These are phyloP conservation scores for Colletotrichum tropicale DNA, from an alignment of 2,329 filamentous ascomycete genomes.

Conservation along the genomic window DNA sequence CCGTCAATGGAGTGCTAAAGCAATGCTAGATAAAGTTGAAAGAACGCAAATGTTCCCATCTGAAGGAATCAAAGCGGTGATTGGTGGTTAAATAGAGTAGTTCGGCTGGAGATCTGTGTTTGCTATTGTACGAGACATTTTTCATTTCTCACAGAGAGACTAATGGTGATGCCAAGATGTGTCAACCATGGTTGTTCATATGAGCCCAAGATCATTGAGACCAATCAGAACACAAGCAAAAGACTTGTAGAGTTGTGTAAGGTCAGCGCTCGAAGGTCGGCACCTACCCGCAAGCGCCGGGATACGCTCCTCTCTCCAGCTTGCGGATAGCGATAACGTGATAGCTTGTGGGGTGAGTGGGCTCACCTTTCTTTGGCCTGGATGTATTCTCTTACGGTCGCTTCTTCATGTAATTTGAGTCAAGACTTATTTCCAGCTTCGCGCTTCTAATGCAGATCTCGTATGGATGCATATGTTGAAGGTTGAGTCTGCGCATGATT, in stretches of 20 bases:
- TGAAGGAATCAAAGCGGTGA: neutral
- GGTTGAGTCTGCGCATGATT: neutral
- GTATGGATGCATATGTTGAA: neutral
- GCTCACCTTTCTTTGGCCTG: neutral
- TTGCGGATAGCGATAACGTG: neutral
- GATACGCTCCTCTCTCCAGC: neutral
- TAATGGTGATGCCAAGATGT: neutral
- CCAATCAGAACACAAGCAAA: neutral
- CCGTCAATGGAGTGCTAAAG: rapidly evolving
- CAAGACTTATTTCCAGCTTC: neutral
- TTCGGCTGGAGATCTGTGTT: neutral
- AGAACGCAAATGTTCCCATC: rapidly evolving
- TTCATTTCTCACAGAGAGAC: neutral
- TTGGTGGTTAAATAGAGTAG: neutral
- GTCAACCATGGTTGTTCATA: neutral
- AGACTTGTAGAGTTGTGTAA: neutral
- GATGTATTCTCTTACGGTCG: neutral
- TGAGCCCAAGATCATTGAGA: neutral
- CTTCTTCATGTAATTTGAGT: neutral
- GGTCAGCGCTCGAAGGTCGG: neutral
- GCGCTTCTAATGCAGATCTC: neutral
- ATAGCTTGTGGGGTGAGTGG: neutral
- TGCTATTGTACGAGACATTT: neutral
- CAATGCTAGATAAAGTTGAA: rapidly evolving
- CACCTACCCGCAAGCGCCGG: neutral